These are phyloP conservation scores for Aspergillus pseudotamarii DNA, from an alignment of 2,329 filamentous ascomycete genomes.

Conservation along the genomic window DNA sequence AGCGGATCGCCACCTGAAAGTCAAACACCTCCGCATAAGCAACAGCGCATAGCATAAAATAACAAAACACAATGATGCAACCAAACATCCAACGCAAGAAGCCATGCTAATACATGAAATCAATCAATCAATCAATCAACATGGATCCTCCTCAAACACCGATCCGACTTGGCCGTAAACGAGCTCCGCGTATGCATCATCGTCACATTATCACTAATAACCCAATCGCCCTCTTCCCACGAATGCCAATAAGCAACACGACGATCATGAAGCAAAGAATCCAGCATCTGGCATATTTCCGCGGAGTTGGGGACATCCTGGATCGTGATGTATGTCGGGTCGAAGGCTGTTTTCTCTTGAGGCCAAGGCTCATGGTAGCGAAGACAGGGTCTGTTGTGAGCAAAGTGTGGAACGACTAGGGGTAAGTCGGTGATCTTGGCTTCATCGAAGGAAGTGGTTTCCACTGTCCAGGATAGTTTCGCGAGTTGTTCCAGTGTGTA, in stretches of 20 bases:
- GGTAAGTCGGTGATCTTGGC: conserved; percentile 49
- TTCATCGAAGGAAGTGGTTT: conserved; percentile 52
- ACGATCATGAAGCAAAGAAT: conserved; percentile 52
- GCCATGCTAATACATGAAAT: background rate
- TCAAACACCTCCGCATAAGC: background rate
- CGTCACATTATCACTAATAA: conserved; percentile 55
- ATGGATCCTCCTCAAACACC: conserved; percentile 10
- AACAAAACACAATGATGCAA: background rate
- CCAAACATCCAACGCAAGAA: background rate
- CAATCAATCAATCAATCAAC: background rate
- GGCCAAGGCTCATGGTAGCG: conserved; percentile 61
- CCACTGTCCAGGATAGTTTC: conserved; percentile 53
- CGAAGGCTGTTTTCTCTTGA: conserved; percentile 53
- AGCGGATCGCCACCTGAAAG: background rate
- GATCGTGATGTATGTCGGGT: conserved; percentile 2
- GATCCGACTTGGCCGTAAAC: conserved; percentile 3
- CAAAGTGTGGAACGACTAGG: conserved; percentile 50
- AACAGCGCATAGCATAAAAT: background rate
- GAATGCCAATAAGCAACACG: conserved; percentile 54
- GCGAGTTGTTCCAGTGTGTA: conserved; percentile 42
- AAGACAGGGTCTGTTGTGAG: conserved; percentile 51
- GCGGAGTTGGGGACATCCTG: conserved; percentile 38
- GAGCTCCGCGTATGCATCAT: conserved; percentile 24
- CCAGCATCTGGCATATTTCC: conserved; percentile 36
- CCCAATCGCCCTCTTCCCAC: conserved; percentile 59